phyloP scores from a whole-genome alignment of 352 stramenopile species.

The Pythium folliculosum region DNA sequence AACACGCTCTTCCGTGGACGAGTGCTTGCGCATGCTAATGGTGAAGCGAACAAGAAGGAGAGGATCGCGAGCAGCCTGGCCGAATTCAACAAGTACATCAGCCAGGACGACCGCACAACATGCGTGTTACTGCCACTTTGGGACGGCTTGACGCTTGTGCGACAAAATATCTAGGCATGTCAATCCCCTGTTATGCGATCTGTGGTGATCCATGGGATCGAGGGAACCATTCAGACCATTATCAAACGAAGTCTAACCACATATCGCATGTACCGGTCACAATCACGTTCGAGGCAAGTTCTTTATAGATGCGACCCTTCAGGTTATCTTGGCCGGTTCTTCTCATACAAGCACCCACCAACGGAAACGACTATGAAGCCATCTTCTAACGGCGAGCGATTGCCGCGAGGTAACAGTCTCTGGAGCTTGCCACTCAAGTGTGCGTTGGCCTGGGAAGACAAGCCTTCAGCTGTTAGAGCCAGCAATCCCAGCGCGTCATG shows the following conservation, averaged over 20 bases:
- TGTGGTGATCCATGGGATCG: not conserved
- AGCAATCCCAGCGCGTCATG: not conserved
- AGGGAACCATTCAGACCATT: not conserved
- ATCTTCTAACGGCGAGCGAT: not conserved
- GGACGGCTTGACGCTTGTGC: conserved; percentile 88
- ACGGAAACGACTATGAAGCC: conserved; percentile 4
- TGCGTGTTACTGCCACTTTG: conserved; percentile 88
- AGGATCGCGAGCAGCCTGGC: conserved; percentile 68
- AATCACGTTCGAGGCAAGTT: conserved; percentile 4
- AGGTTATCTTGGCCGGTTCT: not conserved
- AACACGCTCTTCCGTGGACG: conserved; percentile 94
- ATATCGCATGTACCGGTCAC: conserved; percentile 6
- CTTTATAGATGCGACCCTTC: conserved; percentile 9
- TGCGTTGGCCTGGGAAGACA: not conserved
- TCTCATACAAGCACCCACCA: not conserved
- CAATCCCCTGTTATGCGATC: not conserved
- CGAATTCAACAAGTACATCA: conserved; percentile 88
- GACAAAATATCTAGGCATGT: conserved; percentile 3
- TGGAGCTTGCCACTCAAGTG: not conserved
- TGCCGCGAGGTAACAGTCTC: not conserved
- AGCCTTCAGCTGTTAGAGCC: not conserved
- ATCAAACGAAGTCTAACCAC: not conserved
- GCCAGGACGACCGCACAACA: conserved; percentile 70
- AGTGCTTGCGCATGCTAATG: conserved; percentile 66
- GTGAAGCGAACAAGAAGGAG: conserved; percentile 48